Evolutionary conservation across 352 stramenopile genomes (phyloP).

Genomic region (Phytophthora citricola): DNA sequence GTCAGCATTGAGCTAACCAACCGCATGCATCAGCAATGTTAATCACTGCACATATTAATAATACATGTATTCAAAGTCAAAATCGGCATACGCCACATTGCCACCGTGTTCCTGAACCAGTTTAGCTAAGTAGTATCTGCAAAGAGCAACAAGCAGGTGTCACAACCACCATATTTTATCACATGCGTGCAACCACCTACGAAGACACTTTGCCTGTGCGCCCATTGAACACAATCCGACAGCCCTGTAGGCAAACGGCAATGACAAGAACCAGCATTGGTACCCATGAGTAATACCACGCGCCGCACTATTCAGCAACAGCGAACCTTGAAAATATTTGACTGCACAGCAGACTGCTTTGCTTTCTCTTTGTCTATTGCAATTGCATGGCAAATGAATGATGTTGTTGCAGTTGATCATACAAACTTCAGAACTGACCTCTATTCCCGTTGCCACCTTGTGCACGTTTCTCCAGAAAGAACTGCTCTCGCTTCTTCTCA

Average conservation of each 20-base stretch:
- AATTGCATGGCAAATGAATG: conserved; percentile 7
- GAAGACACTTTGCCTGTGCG: conserved; percentile 84
- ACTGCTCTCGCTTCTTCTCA: conserved; percentile 45
- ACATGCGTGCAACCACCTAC: conserved; percentile 36
- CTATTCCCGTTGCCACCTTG: neutral
- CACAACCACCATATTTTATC: neutral
- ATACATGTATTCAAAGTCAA: neutral
- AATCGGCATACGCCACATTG: conserved; percentile 60
- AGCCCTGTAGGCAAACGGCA: conserved; percentile 51
- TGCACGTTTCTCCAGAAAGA: conserved; percentile 45
- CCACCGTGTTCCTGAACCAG: conserved; percentile 79
- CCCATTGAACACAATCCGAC: conserved; percentile 82
- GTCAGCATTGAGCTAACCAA: conserved; percentile 43
- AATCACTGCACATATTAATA: neutral
- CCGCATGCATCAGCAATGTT: neutral
- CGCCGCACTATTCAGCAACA: neutral
- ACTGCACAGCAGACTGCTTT: conserved; percentile 14
- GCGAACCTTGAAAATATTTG: conserved; percentile 64
- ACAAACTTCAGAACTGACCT: neutral
- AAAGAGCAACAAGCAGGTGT: conserved; percentile 1
- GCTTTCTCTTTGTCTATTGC: conserved; percentile 16
- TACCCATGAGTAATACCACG: too few species aligned
- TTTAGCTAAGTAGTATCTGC: conserved; percentile 84
- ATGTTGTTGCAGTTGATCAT: conserved; percentile 15
- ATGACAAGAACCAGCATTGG: neutral